A percentile compares a stretch with the other conserved stretches of the same genome.
Conservation (phyloP, 169 alveolate species). For the Eimeria praecox region DNA sequence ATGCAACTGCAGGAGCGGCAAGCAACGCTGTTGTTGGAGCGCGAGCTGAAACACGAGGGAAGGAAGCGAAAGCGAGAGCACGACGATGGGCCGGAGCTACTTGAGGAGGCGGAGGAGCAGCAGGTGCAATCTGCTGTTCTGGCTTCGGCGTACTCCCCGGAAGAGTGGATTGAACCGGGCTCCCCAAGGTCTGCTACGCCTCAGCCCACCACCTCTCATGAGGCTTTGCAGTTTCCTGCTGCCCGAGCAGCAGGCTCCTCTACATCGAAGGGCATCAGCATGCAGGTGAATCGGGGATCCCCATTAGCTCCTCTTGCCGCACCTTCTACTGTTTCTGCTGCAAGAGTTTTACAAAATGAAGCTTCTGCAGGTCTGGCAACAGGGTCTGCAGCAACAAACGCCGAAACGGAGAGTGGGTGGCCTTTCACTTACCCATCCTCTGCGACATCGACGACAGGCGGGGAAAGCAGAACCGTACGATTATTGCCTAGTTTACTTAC, state of each 20-base stretch:
- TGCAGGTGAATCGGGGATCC: neutral
- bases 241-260: neutral
- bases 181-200: neutral
- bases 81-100: neutral
- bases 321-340: neutral
- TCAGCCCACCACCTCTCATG: neutral
- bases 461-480: neutral
- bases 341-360: neutral
- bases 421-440: neutral
- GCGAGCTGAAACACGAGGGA: neutral
- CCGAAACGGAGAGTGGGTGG: neutral
- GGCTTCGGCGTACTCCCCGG: constrained; percentile 29
- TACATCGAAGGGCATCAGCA: neutral
- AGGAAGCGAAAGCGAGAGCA: neutral
- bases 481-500: neutral
- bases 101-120: neutral
- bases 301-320: neutral
- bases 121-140: neutral
- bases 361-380: neutral
- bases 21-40: too few species aligned
- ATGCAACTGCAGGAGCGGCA: neutral
- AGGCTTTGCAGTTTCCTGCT: neutral
- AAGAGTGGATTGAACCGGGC: constrained; percentile 30
- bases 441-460: neutral
- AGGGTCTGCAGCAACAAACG: neutral